Evolutionary conservation across 2,329 filamentous ascomycete species (phyloP).

Genomic region (Cladophialophora chaetospira): DNA sequence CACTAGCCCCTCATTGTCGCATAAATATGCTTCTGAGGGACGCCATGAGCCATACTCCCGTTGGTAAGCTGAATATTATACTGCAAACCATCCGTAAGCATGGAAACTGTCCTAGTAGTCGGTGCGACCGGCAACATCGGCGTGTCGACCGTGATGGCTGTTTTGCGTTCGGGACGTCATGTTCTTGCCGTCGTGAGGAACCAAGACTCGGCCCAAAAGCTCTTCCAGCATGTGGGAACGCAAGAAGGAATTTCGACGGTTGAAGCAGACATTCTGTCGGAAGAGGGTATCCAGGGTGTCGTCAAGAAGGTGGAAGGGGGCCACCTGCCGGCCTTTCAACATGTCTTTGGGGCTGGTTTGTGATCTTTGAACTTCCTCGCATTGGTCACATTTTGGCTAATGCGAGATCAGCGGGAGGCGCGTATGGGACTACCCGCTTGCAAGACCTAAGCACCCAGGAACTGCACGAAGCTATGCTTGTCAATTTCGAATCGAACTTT

Average conservation of each 20-base stretch:
- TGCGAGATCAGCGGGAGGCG: not conserved
- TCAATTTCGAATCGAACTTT: slow-evolving; percentile 5
- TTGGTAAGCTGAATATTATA: not conserved
- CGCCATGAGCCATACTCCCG: not conserved
- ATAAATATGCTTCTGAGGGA: not conserved
- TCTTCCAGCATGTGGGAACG: slow-evolving; percentile 37
- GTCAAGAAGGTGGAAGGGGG: slow-evolving; percentile 41
- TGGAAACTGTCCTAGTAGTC: slow-evolving; percentile 42
- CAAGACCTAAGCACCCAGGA: not conserved
- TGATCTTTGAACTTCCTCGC: not conserved
- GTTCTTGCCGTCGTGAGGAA: slow-evolving; percentile 45
- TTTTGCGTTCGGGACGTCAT: slow-evolving; percentile 36
- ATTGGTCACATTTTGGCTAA: not conserved
- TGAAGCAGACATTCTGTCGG: slow-evolving; percentile 39
- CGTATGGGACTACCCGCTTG: not conserved
- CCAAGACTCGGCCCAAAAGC: slow-evolving; percentile 39
- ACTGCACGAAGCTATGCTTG: slow-evolving; percentile 5
- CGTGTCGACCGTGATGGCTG: slow-evolving; percentile 38
- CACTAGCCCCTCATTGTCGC: not conserved
- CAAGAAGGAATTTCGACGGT: slow-evolving; percentile 38
- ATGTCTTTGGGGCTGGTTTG: slow-evolving; percentile 41
- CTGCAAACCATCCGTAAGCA: not conserved
- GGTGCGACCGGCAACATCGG: slow-evolving; percentile 47
- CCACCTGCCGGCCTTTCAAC: slow-evolving; percentile 43
- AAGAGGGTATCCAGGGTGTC: slow-evolving; percentile 38